Evolutionary conservation across 2,329 filamentous ascomycete species (phyloP), one percentile per base, ranked within the genome.

Genomic region (Cercospora janseana): DNA sequence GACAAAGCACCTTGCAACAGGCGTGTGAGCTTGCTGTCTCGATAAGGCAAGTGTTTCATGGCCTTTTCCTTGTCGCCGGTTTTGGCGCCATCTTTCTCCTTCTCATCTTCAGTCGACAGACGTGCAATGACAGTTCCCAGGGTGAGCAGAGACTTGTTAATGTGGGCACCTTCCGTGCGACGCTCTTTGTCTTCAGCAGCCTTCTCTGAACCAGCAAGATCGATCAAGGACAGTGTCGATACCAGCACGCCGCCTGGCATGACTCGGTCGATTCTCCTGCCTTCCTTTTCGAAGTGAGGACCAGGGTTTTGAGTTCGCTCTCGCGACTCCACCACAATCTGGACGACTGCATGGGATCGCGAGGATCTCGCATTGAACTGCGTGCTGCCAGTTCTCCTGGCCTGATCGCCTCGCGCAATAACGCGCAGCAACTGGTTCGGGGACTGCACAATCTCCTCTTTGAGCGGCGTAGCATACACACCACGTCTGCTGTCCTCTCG

Each of bases 371-470:
- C 82, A 66, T 98, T 98, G 78, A 94, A 98, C 64, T 98, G 93
- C 0, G 93, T 98, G 68, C 91, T 95, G 51, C 89, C 89, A 1
- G 90, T 94, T 62, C 91, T 80, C 63, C 93, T 81, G 18, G 91
- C 89, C 66, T 94, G 84, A 67, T 98, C 93, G 64, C 93, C 93
- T 49, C 92, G 82, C 28, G 93, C 91, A 68, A 98, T 98, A 20
- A 98, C 93, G 60, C 93, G 83, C 34, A 98, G 75, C 21, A 98
- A 79, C 68, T 98, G 93, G 0, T 93, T 97, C 2, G 93, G 93
- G 61, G 91, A 96, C 70, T 98, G 93, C 23, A 98, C 93, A 61
- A 98, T 98, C 68, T 98, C 93, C 70, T 98, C 93, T 69, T 96
- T 97, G 54, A 98, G 72, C 1, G 93, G 93, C 13, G 87, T 95